Evolutionary conservation across 1,284 basidiomycete species (phyloP), one percentile per base, ranked within the genome.

Genomic region (Blastosporella zonata): DNA sequence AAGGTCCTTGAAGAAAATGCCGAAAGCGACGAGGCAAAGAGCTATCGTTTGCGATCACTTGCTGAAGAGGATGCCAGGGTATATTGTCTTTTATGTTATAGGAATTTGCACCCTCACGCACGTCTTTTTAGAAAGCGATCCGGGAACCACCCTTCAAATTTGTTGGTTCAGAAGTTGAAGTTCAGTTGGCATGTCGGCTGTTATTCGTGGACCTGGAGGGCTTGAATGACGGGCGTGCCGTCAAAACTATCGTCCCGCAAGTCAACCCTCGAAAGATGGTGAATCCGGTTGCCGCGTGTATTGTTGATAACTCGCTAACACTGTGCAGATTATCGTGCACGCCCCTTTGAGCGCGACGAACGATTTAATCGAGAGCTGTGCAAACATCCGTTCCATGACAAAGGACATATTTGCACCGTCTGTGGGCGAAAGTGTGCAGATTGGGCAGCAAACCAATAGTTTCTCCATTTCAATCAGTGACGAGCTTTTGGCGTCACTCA

Each of bases 141-240:
- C 78, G 79, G 45, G 95, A 97, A 62, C 82, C 88, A 8, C 97
- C 97, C 15, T 95, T 87, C 37, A 99, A 99, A 68, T 99, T 85
- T 61, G 78, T 97, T 35, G 80, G 82, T 2, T 84, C 87, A 43
- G 74, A 79, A 12, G 72, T 90, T 3, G 80, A 86, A 31, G 78
- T 98, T 12, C 82, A 91, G 43, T 66, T 98, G 27, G 80, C 84
- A 18, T 98, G 97, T 60, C 82, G 86, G 5, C 69, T 98, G 13
- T 79, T 94, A 21, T 97, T 90, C 58, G 83, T 99, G 46, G 97
- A 99, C 62, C 85, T 99, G 81, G 93, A 96, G 58, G 97, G 97
- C 22, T 69, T 97, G 49, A 95, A 94, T 62, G 97, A 99, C 61
- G 95, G 96, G 1, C 86, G 95, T 53, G 94, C 97, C 5, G 86